These are phyloP conservation scores for Kwoniella europaea DNA, from an alignment of 768 basidiomycete genomes.

Conservation along the genomic window DNA sequence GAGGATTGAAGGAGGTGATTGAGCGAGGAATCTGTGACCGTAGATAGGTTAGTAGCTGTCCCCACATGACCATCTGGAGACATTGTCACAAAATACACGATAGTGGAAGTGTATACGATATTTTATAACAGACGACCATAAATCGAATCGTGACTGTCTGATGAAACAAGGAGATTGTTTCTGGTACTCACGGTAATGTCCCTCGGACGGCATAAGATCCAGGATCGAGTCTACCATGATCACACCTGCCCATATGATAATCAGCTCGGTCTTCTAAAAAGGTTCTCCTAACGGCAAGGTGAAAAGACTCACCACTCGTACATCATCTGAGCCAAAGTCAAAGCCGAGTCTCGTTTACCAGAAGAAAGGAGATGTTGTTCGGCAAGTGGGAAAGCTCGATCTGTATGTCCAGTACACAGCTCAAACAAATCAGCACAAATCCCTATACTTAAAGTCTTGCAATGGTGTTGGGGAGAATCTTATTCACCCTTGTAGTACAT, in stretches of 20 bases:
- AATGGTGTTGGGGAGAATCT: background rate
- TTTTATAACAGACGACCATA: too few relatives aligned
- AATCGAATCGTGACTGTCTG: too few relatives aligned
- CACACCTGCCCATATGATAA: conserved; percentile 33
- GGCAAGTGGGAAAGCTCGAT: conserved; percentile 74
- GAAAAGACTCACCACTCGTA: conserved; percentile 69
- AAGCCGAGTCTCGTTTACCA: conserved; percentile 86
- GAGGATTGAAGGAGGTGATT: conserved; percentile 86
- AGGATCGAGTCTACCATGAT: conserved; percentile 61
- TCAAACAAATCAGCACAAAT: too few relatives aligned
- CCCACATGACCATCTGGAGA: background rate
- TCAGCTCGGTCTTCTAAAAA: background rate
- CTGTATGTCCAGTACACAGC: conserved; percentile 60
- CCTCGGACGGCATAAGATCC: conserved; percentile 85
- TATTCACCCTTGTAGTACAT: conserved; percentile 61
- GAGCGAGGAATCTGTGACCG: conserved; percentile 62
- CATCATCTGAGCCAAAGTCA: conserved; percentile 82
- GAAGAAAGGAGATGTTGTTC: conserved; percentile 83
- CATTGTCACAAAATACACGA: too few relatives aligned
- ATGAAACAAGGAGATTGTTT: too few relatives aligned
- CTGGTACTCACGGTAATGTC: conserved; percentile 72
- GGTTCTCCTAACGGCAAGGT: background rate
- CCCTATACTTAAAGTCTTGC: too few relatives aligned
- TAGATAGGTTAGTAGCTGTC: background rate
- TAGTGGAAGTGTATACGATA: background rate